Conservation (phyloP, 2,329 filamentous ascomycete species). For the Sporothrix luriei region DNA sequence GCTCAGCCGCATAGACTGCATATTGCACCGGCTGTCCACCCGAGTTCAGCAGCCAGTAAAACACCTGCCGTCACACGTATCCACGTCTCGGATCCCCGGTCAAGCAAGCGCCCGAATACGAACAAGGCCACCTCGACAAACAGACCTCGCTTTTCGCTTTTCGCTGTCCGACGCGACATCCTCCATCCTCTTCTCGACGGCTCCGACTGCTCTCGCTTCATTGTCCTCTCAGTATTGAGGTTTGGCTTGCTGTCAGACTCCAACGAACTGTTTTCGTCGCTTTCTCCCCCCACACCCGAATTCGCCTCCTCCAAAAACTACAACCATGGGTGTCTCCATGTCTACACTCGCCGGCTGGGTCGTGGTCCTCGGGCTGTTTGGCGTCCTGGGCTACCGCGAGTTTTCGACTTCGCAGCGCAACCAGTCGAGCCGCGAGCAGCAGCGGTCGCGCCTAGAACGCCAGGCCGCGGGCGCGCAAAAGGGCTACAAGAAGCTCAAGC, state of each 20-base stretch:
- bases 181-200: background rate
- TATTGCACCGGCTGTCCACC: background rate
- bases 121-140: conserved; percentile 15
- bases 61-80: conserved; percentile 21
- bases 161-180: conserved; percentile 21
- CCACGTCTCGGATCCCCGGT: conserved; percentile 17
- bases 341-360: conserved; percentile 45
- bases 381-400: conserved; percentile 38
- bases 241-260: background rate
- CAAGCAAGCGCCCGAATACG: background rate
- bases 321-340: conserved; percentile 44
- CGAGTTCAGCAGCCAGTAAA: conserved; percentile 5
- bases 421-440: conserved; percentile 36
- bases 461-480: conserved; percentile 44
- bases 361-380: conserved; percentile 39
- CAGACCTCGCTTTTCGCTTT: background rate
- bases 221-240: conserved; percentile 15
- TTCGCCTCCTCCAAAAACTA: conserved; percentile 3
- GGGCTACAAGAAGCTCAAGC: conserved; percentile 40
- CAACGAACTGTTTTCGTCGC: background rate
- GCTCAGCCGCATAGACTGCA: background rate
- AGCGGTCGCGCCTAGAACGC: conserved; percentile 41
- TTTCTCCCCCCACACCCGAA: background rate
- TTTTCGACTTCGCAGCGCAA: conserved; percentile 38
- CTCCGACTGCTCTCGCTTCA: background rate